Conservation (phyloP, 352 stramenopile genomes). For the Phytophthora pini region DNA sequence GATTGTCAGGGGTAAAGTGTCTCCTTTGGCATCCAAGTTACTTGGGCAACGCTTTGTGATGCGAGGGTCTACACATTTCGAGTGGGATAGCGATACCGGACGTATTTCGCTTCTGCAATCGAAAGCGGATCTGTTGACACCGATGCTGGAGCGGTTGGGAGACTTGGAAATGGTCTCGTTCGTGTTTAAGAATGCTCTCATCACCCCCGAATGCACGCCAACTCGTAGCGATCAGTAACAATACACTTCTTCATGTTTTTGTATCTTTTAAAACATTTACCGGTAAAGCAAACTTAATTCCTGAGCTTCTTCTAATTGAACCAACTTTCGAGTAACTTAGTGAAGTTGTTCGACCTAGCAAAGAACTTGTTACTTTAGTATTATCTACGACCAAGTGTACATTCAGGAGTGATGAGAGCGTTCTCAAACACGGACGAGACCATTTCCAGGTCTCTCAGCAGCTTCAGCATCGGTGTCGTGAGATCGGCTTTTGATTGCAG, state of each 20-base stretch:
- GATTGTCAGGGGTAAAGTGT: neutral
- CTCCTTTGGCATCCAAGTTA: neutral
- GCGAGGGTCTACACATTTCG: neutral
- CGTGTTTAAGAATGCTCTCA: constrained; percentile 2
- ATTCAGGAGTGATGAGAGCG: too few relatives aligned
- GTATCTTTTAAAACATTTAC: too few relatives aligned
- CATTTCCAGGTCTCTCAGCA: too few relatives aligned
- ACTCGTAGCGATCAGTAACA: neutral
- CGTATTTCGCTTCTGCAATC: neutral
- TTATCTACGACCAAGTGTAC: too few relatives aligned
- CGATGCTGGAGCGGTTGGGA: constrained; percentile 8
- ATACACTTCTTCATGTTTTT: neutral
- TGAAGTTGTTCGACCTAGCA: too few relatives aligned
- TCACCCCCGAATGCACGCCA: constrained; percentile 3
- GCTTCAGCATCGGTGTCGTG: too few relatives aligned
- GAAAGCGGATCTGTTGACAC: constrained; percentile 8
- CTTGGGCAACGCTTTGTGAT: constrained; percentile 2
- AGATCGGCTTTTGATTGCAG: too few relatives aligned
- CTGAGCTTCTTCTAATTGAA: too few relatives aligned
- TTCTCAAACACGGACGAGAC: too few relatives aligned
- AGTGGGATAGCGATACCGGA: constrained; percentile 1
- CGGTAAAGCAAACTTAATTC: too few relatives aligned
- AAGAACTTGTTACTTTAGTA: too few relatives aligned
- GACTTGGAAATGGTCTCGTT: constrained; percentile 3
- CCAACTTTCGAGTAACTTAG: too few relatives aligned